Conservation (phyloP, 2,329 filamentous ascomycete species). For the Fusarium odoratissimum region DNA sequence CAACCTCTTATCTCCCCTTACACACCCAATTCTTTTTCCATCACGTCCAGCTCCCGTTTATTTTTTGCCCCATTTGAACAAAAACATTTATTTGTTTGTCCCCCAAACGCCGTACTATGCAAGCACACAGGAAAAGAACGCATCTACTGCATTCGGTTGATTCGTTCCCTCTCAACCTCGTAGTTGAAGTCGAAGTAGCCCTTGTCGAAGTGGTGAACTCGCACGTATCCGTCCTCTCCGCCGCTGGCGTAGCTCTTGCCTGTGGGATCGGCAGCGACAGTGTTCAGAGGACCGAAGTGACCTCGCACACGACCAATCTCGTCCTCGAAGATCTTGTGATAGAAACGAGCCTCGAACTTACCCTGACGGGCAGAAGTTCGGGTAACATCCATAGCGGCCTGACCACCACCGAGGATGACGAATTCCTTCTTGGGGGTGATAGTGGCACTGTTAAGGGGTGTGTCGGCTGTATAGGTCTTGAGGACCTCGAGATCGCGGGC, state of each 20-base stretch:
- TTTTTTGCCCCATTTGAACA: constrained; percentile 48
- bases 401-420: constrained; percentile 96
- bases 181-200: constrained; percentile 98
- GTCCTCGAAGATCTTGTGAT: constrained; percentile 99
- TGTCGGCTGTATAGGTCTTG: constrained; percentile 93
- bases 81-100: constrained; percentile 47
- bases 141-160: constrained; percentile 58
- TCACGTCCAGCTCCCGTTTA: constrained; percentile 33
- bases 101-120: constrained; percentile 57
- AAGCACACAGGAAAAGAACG: constrained; percentile 54
- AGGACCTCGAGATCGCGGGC: constrained; percentile 88
- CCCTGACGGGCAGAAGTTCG: constrained; percentile 93
- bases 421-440: constrained; percentile 98
- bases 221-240: constrained; percentile 98
- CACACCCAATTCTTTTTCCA: constrained; percentile 23
- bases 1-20: constrained; percentile 37
- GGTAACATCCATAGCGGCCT: constrained; percentile 99
- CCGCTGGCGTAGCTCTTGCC: constrained; percentile 95
- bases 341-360: constrained; percentile 99
- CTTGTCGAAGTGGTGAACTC: constrained; percentile 98
- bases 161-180: constrained; percentile 91
- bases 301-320: constrained; percentile 97
- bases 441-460: constrained; percentile 93
- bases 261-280: constrained; percentile 90
- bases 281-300: constrained; percentile 97